phyloP scores from a whole-genome alignment of 169 alveolate genomes.

The Theileria equi region DNA sequence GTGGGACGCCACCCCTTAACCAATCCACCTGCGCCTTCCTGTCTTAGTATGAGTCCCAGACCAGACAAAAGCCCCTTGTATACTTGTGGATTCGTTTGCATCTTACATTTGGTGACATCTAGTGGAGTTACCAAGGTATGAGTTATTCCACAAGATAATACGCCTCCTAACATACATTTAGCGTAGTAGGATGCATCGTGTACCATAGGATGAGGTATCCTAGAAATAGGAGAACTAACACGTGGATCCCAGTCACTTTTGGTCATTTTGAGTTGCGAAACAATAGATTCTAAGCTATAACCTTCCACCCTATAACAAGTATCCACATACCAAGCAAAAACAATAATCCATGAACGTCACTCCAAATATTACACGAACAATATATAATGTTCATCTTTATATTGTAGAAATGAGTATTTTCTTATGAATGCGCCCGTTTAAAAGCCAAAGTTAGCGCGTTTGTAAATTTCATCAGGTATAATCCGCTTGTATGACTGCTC shows the following conservation, averaged over 20 bases:
- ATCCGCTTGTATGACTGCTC: constrained; percentile 53
- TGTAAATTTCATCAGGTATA: constrained; percentile 63
- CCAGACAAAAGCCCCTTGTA: constrained; percentile 81
- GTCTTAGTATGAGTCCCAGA: constrained; percentile 68
- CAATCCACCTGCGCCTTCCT: constrained; percentile 89
- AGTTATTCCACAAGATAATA: constrained; percentile 94
- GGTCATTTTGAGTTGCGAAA: background rate
- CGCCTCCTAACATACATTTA: constrained; percentile 96
- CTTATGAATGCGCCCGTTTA: constrained; percentile 2
- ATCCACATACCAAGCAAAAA: background rate
- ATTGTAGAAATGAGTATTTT: background rate
- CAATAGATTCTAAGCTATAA: no score
- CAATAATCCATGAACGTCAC: background rate
- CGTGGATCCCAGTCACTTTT: constrained; percentile 63
- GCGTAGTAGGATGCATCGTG: constrained; percentile 82
- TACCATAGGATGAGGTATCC: constrained; percentile 62
- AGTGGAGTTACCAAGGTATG: constrained; percentile 94
- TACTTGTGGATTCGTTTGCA: constrained; percentile 88
- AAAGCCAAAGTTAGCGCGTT: constrained; percentile 59
- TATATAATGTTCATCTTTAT: background rate
- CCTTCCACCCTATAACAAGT: background rate
- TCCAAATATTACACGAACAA: background rate
- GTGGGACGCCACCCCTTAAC: constrained; percentile 98
- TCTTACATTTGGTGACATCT: constrained; percentile 94
- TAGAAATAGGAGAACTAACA: constrained; percentile 61